A percentile compares a stretch with the other conserved stretches of the same genome.
Conservation (phyloP, 2,329 filamentous ascomycete species). For the Elsinoe necatrix region DNA sequence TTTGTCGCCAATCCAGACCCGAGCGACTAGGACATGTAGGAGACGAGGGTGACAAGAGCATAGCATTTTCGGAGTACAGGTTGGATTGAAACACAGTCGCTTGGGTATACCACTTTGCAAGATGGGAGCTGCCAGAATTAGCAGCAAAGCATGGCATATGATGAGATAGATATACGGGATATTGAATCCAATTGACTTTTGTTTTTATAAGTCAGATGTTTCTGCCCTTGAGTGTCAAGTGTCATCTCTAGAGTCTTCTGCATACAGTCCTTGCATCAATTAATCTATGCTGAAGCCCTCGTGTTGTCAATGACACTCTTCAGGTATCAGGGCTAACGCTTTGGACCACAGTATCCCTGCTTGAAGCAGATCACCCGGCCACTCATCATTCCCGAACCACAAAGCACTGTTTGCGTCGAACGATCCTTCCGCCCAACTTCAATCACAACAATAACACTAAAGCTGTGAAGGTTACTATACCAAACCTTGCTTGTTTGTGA, state of each 20-base stretch:
- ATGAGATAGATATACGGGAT: conserved; percentile 10
- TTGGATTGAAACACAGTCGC: conserved; percentile 13
- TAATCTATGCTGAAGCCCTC: neutral
- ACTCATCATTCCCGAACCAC: neutral
- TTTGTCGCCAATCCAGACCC: conserved; percentile 81
- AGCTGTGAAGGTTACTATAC: neutral
- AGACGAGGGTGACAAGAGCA: neutral
- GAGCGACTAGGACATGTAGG: conserved; percentile 22
- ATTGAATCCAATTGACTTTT: conserved; percentile 3
- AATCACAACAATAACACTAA: neutral
- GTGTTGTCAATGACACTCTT: no score
- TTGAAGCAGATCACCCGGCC: no score
- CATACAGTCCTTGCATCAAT: neutral
- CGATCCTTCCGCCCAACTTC: neutral
- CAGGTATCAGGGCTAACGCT: no score
- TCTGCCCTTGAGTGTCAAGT: neutral
- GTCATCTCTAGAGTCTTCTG: neutral
- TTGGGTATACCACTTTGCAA: conserved; percentile 16
- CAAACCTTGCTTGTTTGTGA: neutral
- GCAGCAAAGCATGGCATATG: conserved; percentile 4
- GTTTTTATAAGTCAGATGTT: neutral
- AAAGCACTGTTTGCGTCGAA: neutral
- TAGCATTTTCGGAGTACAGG: neutral
- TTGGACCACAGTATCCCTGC: no score
- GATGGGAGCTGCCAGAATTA: neutral